A percentile compares a stretch with the other conserved stretches of the same genome.
These are phyloP conservation scores for Artomyces pyxidatus DNA, from an alignment of 768 basidiomycete genomes.

Conservation along the genomic window DNA sequence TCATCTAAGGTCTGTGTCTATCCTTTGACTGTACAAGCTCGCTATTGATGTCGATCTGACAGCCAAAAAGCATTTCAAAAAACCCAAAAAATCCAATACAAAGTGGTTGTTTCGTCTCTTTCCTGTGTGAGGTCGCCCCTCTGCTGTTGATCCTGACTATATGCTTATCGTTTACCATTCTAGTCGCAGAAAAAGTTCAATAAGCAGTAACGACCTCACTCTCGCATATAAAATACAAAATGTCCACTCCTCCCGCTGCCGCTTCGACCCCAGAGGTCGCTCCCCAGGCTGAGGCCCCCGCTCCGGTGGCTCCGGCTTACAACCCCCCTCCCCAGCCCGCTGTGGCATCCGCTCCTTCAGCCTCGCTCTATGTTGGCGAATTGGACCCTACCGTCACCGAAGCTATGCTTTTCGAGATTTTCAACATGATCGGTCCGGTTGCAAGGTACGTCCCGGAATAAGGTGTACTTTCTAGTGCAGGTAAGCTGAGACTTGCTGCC, in stretches of 20 bases:
- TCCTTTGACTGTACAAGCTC: conserved; percentile 12
- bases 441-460: conserved; percentile 59
- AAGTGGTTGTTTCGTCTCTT: conserved; percentile 71
- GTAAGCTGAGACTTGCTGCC: conserved; percentile 1
- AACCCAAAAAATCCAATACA: conserved; percentile 64
- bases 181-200: conserved; percentile 62
- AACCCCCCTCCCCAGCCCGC: conserved; percentile 45
- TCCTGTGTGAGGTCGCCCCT: conserved; percentile 48
- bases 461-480: not conserved
- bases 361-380: conserved; percentile 98
- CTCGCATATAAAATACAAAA: conserved; percentile 26
- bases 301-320: conserved; percentile 46
- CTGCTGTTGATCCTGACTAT: conserved; percentile 11
- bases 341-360: conserved; percentile 66
- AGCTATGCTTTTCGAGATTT: conserved; percentile 99
- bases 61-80: conserved; percentile 42
- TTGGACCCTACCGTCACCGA: conserved; percentile 97
- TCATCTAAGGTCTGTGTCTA: conserved; percentile 46
- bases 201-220: conserved; percentile 88
- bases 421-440: conserved; percentile 99
- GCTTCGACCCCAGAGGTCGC: conserved; percentile 24
- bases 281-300: conserved; percentile 33
- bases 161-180: conserved; percentile 14
- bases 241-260: conserved; percentile 29
- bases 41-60: conserved; percentile 19